Evolutionary conservation across 257 asterid species (phyloP).

Genomic region (Solanum okadae): DNA sequence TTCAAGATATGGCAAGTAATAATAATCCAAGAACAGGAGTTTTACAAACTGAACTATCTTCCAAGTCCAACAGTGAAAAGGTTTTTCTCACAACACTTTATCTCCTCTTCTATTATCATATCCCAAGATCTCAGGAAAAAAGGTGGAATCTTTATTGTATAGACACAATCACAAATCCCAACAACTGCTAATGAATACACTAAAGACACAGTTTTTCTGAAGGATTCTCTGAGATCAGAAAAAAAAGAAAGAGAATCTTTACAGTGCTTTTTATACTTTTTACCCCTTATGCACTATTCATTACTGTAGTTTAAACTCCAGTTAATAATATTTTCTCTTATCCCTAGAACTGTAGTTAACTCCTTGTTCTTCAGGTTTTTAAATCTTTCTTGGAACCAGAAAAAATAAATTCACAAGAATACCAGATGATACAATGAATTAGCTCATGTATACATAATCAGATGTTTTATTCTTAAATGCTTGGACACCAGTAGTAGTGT

Average conservation of each 20-base stretch:
- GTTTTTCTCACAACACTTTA: constrained; percentile 11
- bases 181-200: constrained; percentile 21
- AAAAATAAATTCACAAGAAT: neutral
- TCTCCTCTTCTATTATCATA: constrained; percentile 3
- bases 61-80: constrained; percentile 52
- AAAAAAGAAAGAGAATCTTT: constrained; percentile 41
- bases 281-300: neutral
- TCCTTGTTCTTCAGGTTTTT: neutral
- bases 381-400: constrained; percentile 29
- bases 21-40: constrained; percentile 19
- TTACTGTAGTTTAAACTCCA: constrained; percentile 28
- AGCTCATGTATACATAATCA: neutral
- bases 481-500: neutral
- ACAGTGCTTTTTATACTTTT: constrained; percentile 16
- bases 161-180: constrained; percentile 22
- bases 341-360: constrained; percentile 59
- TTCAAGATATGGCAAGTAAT: constrained; percentile 20
- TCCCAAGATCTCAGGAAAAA: constrained; percentile 28
- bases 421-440: neutral
- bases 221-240: constrained; percentile 38
- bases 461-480: neutral
- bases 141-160: constrained; percentile 12
- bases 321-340: constrained; percentile 37
- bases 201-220: constrained; percentile 11
- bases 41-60: constrained; percentile 25